Conservation (phyloP, 2,329 filamentous ascomycete species). For the Tricladium varicosporioides region DNA sequence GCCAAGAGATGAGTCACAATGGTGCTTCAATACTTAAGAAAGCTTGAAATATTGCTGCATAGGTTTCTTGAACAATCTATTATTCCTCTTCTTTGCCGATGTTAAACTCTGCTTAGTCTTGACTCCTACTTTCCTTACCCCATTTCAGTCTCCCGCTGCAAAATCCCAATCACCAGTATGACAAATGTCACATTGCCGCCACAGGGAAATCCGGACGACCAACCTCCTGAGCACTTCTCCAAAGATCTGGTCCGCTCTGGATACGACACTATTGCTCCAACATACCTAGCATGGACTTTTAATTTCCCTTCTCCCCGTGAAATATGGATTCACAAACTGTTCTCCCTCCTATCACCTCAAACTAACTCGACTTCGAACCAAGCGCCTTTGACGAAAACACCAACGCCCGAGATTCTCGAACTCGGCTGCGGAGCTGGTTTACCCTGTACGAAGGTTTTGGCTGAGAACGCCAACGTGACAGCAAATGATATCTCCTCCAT, state of each 20-base stretch:
- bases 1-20: too few species aligned
- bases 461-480: conserved; percentile 30
- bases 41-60: too few species aligned
- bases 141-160: too few species aligned
- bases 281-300: conserved; percentile 38
- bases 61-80: too few species aligned
- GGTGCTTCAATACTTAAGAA: too few species aligned
- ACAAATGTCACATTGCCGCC: too few species aligned
- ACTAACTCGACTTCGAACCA: not conserved
- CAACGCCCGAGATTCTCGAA: conserved; percentile 35
- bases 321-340: conserved; percentile 32
- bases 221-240: too few species aligned
- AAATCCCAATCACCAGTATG: too few species aligned
- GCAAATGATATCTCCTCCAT: conserved; percentile 43
- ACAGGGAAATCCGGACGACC: too few species aligned
- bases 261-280: conserved; percentile 38
- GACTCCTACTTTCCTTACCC: too few species aligned
- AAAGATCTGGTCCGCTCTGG: conserved; percentile 9
- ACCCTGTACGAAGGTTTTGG: conserved; percentile 30
- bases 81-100: too few species aligned
- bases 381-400: not conserved
- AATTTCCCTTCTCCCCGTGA: conserved; percentile 31
- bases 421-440: conserved; percentile 42
- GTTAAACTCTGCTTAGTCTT: too few species aligned
- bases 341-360: conserved; percentile 21